Percentiles rank a stretch among this genome's conserved stretches.
These are phyloP conservation scores for Shiraia sp. DNA, from an alignment of 2,329 filamentous ascomycete genomes.

Conservation along the genomic window DNA sequence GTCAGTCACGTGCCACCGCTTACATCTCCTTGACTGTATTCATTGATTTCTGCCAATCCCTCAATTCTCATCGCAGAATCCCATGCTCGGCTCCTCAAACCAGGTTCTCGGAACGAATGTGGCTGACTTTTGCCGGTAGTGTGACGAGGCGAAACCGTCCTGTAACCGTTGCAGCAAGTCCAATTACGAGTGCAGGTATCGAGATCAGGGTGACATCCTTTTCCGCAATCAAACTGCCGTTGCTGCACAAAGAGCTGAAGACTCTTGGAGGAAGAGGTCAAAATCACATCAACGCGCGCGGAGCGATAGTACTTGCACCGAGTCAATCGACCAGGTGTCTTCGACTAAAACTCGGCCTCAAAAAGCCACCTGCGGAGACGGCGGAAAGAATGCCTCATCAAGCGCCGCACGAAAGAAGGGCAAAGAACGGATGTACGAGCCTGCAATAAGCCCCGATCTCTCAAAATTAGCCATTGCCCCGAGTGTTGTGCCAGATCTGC, in stretches of 20 bases:
- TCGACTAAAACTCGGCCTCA: slow-evolving; percentile 7
- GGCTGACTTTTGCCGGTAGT: slow-evolving; percentile 17
- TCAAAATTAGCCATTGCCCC: slow-evolving; percentile 9
- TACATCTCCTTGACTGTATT: neutral
- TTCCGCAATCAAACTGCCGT: slow-evolving; percentile 41
- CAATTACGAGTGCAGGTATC: slow-evolving; percentile 35
- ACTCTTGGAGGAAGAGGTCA: slow-evolving; percentile 39
- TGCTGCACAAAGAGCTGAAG: slow-evolving; percentile 40
- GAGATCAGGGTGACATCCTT: slow-evolving; percentile 36
- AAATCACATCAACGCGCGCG: slow-evolving; percentile 27
- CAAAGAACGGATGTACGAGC: no score
- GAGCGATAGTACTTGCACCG: slow-evolving; percentile 12
- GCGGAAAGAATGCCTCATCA: neutral
- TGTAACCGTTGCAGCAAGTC: slow-evolving; percentile 37
- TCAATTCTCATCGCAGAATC: neutral
- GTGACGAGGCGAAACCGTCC: slow-evolving; percentile 36
- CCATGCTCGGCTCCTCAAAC: neutral
- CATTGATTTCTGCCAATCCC: neutral
- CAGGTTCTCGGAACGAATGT: slow-evolving; percentile 3
- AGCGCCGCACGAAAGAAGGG: no score
- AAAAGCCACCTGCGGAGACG: neutral
- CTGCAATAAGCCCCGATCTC: neutral
- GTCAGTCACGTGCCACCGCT: slow-evolving; percentile 14
- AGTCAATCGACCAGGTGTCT: slow-evolving; percentile 7
- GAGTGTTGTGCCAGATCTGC: slow-evolving; percentile 19